Base-by-base conservation (phyloP, 768 basidiomycete genomes). In the Amanita pallidorosea region DNA sequence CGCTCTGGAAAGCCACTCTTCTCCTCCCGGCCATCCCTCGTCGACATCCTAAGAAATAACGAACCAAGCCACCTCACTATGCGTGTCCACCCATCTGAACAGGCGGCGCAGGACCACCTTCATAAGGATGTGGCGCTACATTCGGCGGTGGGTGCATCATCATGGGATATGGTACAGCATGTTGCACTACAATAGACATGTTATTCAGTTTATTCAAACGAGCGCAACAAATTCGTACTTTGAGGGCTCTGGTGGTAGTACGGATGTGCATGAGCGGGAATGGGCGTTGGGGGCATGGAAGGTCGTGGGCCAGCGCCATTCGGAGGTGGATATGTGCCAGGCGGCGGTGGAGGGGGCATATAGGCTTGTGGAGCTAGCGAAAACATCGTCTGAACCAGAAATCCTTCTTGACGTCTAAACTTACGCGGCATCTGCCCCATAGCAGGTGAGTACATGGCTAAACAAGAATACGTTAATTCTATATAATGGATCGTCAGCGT, bases 241-340 rank as follows among this genome's bases (percentile, higher is more conserved):
- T 92, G 89, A 52, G 89, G 89, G 63, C 88, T 90, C 61, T 89
- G 89, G 60, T 89, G 86, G 62, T 91, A 91, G 65, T 89, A 90
- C 65, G 85, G 77, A 58, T 90, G 88, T 23, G 90, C 84, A 61
- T 90, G 88, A 37, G 84, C 74, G 12, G 87, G 89, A 55, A 91
- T 88, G 2, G 90, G 89, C 7, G 88, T 90, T 7, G 89, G 87
- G n/a, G 89, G 89, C 85, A 91, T 88, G 13, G 88, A 89, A 22
- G 85, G 88, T 54, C 88, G 79, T 15, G 83, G 87, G 35, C 77
- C 86, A 29, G 78, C 79, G 42, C 85, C 85, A 58, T 86, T 88
- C 20, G 88, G 85, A 45, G 83, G 78, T 13, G 85, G 85, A 58
- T 87, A 88, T 53, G 82, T 73, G 49, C 85, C 84, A 47, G 84